A percentile compares a stretch with the other conserved stretches of the same genome.
phyloP scores from a whole-genome alignment of 2,329 filamentous ascomycete species.

The Fusarium brevicatenulatum region DNA sequence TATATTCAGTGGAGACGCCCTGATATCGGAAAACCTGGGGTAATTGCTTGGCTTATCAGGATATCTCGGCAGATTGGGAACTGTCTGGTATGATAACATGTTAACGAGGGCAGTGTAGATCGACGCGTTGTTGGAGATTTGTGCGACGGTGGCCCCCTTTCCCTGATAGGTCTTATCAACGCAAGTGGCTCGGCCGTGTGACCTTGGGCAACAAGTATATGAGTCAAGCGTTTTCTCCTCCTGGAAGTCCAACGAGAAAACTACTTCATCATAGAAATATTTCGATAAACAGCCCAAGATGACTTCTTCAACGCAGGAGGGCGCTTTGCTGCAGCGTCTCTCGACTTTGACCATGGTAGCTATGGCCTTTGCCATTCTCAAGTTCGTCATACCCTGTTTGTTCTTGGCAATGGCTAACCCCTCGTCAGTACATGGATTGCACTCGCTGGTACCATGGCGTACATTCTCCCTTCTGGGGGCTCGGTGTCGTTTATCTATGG shows the following conservation, averaged over 20 bases:
- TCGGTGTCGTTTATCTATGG: conserved; percentile 56
- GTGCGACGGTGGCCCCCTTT: background rate
- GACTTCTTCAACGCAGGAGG: background rate
- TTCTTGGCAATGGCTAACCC: background rate
- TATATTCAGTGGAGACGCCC: background rate
- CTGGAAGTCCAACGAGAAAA: background rate
- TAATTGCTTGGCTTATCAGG: conserved; percentile 10
- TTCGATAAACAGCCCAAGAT: background rate
- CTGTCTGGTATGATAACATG: background rate
- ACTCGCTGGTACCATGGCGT: conserved; percentile 54
- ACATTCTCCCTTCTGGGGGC: conserved; percentile 55
- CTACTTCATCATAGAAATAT: background rate
- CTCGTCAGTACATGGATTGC: conserved; percentile 44
- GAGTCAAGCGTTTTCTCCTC: background rate
- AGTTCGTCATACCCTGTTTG: conserved; percentile 36
- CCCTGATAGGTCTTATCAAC: background rate
- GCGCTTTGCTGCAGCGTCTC: conserved; percentile 33
- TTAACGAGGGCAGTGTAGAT: background rate
- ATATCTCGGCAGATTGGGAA: conserved; percentile 7
- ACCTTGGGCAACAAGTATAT: conserved; percentile 9
- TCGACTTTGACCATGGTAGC: conserved; percentile 55
- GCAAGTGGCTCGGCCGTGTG: background rate
- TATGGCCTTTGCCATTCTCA: conserved; percentile 56
- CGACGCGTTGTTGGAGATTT: background rate
- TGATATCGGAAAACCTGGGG: conserved; percentile 9